Base-by-base conservation (phyloP, 164 flowering plant species). In the Nymphaea thermarum region DNA sequence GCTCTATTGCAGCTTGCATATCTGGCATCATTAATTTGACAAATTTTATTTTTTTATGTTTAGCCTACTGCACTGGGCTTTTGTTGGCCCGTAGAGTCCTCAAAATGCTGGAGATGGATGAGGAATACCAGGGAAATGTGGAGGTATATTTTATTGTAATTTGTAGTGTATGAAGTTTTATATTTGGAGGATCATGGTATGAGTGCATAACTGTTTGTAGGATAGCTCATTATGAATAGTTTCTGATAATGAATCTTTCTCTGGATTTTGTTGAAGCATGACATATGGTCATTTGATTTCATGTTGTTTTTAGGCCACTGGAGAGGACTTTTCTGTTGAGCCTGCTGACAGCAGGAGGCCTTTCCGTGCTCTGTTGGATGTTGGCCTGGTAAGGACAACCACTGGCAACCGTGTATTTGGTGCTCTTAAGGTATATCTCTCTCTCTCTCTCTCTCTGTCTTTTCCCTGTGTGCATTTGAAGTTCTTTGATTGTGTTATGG, bases 331-430 rank as follows among this genome's bases (percentile, higher is more conserved):
- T 70, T 82, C 81, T 14, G 80, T 80, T 57, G 85, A 82, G 65
- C 80, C 80, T 41, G 66, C 71, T 3, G 83, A 82, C 7, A 73
- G 64, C 74, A 66, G 82, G 72, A 78, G 85, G 73, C 85, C 85
- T 15, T 82, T 82, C 79, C 77, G 85, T 43, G 85, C 85, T 44
- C 80, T 82, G n/a, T 76, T 82, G 62, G 85, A 82, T 73, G 85
- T 82, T 68, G 85, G 85, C 8, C 83, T 82, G 70, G 25, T 80
- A 7, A 74, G 80, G 60, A 82, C 85, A 43, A 82, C 85, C 0
- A 80, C 85, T 4, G 85, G 85, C 10, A 80, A 80, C 59, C 74
- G 85, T 10, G 78, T 80, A 16, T 82, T 82, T 72, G 85, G 83
- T 73, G 80, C 79, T 60, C 83, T 82, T 3, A 82, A 82, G 85